Evolutionary conservation across 78 protist species (phyloP), one percentile per base, ranked within the genome.

Genomic region (Cavenderia fasciculata): DNA sequence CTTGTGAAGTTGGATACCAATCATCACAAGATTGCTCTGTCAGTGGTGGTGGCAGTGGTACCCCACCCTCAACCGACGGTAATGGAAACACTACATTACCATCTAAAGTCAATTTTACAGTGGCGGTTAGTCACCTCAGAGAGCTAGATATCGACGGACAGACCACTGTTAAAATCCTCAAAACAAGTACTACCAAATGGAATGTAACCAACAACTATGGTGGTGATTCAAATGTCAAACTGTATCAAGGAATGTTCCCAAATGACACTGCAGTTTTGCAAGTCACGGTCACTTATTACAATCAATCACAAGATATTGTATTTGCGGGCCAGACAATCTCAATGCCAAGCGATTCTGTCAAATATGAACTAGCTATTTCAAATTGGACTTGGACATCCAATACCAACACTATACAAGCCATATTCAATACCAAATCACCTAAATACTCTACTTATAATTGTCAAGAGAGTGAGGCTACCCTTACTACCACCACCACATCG

Each of bases 31-130:
- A 59, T 36, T 77, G 86, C 11, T 16, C 34, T 8, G 44, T 75
- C 21, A 7, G 29, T n/a, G 57, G 10, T n/a, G 11, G 7, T 4
- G 29, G 38, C 11, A 62, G 78, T 14, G 25, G 18, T 46, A 4
- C 31, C 12, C 78, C 78, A 25, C 27, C 38, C 12, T 2, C 2
- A 4, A 49, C 41, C 27, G n/a, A n/a, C n/a, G n/a, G n/a, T n/a
- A 57, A 82, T 56, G 90, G 90, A 1, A 47, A 33, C 10, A 47
- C 66, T 0, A 69, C 5, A 5, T 11, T 62, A 11, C 90, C 90
- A 27, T 49, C 46, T n/a, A 41, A 54, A 6, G 40, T 69, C 27
- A 56, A 82, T 34, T 66, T 69, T 11, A 40, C 56, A 1, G 46
- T 31, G 54, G 1, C 90, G 36, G 38, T 82, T 14, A 44, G 72